Evolutionary conservation across 371 early-diverging fungal genomes (phyloP), one percentile per base, ranked within the genome.

Genomic region (Sporodiniella umbellata): DNA sequence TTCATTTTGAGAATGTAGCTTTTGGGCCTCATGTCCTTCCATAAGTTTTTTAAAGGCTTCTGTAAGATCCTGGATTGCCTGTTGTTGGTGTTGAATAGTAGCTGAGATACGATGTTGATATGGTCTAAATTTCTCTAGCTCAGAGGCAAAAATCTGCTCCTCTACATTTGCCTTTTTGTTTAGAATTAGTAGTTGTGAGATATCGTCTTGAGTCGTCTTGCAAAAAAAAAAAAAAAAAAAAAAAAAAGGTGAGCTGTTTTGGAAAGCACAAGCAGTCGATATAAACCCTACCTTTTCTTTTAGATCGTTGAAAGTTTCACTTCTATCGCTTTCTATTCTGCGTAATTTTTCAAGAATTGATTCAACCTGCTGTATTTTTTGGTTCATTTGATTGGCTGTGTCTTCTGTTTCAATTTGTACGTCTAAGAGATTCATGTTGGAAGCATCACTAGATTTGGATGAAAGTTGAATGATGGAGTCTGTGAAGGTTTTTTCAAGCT

Each of bases 91-190:
- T 21, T 89, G 83, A 33, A 92, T 68, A 40, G 89, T 86, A 1
- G 87, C 75, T 10, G 81, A 70, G 25, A 97, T 74, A 15, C 88
- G 79, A 30, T 88, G 83, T 44, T 86, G 82, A 54, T 89, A 80
- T 10, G 87, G 86, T 4, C 86, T 76, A 62, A 85, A 98, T 69
- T 98, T 98, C 58, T 87, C 87, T 26, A 98, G 75, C 60, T 98
- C 95, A 45, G 85, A 69, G 3, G 86, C 81, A 79, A 96, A 96
- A 8, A 98, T 73, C 48, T 93, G 89, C 28, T 81, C 83, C 56
- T 94, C 94, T 8, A 86, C 80, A 46, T 88, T 85, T 10, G 77
- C 66, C 59, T 83, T 86, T 52, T 89, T 90, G 77, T 93, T 92
- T 6, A 92, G 52, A 42, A 96, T 80, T 53, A 98, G 66, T 8